Evolutionary conservation across 495 filamentous ascomycete species (phyloP), one percentile per base, ranked within the genome.

Genomic region (Aspergillus biplanus): DNA sequence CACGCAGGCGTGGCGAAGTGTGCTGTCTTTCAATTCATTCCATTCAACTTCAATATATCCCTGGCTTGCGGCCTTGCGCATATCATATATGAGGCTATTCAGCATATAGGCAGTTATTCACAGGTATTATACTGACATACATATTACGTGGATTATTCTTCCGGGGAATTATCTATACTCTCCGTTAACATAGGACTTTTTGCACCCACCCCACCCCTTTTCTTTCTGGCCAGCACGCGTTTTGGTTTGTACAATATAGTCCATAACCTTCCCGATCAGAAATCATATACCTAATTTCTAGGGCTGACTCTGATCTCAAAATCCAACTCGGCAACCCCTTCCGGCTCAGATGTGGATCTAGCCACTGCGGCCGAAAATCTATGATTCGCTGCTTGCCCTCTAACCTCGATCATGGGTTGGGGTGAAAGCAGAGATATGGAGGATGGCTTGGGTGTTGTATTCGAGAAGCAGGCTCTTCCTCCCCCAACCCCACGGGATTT

Each of bases 381-480:
- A 56, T 90, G 95, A 35, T 85, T 84, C 52, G 93, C 94, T 13
- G 96, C 93, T 3, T 87, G 88, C 35, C 85, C 85, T 58, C 79
- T 99, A 11, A 89, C 91, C 3, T 86, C 87, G 65, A 96, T 97
- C 63, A 98, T 92, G 5, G 95, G 95, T 2, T 87, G 86, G 59
- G 95, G 93, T 3, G 90, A 91, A 61, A 85, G 83, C 47, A 93
- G 92, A 2, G 95, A 99, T 82, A 92, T 99, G 34, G 94, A 99
- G 75, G 95, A 98, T 69, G 92, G 98, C 3, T 76, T 99, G 62
- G 96, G 96, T 2, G 94, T 98, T 44, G 93, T 99, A 2, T 98
- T 99, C 78, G 94, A 99, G 74, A 98, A 96, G 90, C 95, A 71
- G 69, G 82, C 80, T 33, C 27, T 33, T 16, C 27, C 35, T 4